Conservation (phyloP, 2,329 filamentous ascomycete species). For the Pyrenochaeta sp. region DNA sequence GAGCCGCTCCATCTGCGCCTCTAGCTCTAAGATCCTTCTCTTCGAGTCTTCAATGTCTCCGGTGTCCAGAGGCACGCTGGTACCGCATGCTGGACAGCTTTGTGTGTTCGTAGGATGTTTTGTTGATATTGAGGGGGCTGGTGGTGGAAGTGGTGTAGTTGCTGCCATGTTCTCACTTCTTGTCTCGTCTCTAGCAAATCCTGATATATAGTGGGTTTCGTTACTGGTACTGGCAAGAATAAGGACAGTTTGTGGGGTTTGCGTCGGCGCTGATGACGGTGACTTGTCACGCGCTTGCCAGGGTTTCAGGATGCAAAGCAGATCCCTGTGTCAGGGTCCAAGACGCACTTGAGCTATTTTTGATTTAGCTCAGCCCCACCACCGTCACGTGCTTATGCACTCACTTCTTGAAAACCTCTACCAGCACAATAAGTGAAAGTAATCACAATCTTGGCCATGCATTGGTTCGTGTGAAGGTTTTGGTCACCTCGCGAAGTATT, state of each 20-base stretch:
- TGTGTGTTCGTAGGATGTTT: constrained; percentile 31
- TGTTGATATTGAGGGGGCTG: constrained; percentile 25
- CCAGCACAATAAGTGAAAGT: too few species aligned
- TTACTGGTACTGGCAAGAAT: constrained; percentile 1
- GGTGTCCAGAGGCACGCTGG: constrained; percentile 19
- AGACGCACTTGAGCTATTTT: neutral
- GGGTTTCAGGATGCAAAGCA: neutral
- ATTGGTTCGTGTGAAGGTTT: too few species aligned
- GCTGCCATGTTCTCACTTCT: constrained; percentile 24
- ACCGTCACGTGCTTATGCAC: constrained; percentile 3
- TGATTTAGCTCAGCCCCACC: neutral
- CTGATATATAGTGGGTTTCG: neutral
- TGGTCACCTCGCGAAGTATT: too few species aligned
- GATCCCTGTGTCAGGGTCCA: constrained; percentile 1
- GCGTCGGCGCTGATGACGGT: neutral
- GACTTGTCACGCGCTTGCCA: constrained; percentile 6
- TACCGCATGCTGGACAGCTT: constrained; percentile 46
- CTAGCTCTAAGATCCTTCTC: constrained; percentile 62
- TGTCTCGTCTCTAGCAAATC: neutral
- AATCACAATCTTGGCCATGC: too few species aligned
- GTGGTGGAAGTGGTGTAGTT: constrained; percentile 20
- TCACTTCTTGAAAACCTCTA: too few species aligned
- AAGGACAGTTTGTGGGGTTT: neutral
- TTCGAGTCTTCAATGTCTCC: constrained; percentile 28
- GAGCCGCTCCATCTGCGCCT: constrained; percentile 73